Evolutionary conservation across 1,284 basidiomycete genomes (phyloP), one percentile per base, ranked within the genome.

Genomic region (Coriolopsis trogii): DNA sequence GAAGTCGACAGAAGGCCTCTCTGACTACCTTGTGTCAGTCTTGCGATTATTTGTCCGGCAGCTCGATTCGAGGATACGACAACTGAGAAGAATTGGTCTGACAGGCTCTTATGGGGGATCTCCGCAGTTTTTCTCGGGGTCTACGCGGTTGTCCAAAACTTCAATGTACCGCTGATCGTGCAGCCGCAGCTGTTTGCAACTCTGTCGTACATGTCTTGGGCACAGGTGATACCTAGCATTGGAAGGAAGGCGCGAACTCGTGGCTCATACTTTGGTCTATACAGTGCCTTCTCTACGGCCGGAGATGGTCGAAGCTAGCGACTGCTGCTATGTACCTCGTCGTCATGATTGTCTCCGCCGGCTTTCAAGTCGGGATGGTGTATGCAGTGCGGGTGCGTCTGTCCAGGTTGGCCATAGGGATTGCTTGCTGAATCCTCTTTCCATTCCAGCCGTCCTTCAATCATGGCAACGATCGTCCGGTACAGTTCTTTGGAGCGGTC

Each of bases 131-230:
- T 87, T 58, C 73, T 91, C 16, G 89, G 87, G n/a, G 76, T 84
- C 12, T 93, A 93, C 61, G 74, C 73, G 23, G 77, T 92, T 41
- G 73, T 84, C 0, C 83, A 88, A 62, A 70, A 83, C 52, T 73
- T 91, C 47, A 91, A 87, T 62, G 80, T 92, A 23, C 89, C 90
- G 1, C 77, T 91, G 26, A 84, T 87, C 38, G 56, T 87, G 2
- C 90, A 93, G 64, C 89, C 90, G 2, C 90, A 93, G 61, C 64
- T 87, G 0, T 90, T 93, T 61, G 81, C 81, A 0, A 70, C 76
- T 15, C 70, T 93, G 20, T 73, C 78, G 2, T 73, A 86, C 12
- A 53, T 87, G 13, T 86, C 85, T 0, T 90, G 86, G 82, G 78
- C 75, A 0, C 85, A 87, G 73, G 84, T 81, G 40, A 33, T 28